Percentiles rank a stretch among this genome's conserved stretches.
These are phyloP conservation scores for Jatropha curcas DNA, from an alignment of 345 rosid genomes.

Conservation along the genomic window DNA sequence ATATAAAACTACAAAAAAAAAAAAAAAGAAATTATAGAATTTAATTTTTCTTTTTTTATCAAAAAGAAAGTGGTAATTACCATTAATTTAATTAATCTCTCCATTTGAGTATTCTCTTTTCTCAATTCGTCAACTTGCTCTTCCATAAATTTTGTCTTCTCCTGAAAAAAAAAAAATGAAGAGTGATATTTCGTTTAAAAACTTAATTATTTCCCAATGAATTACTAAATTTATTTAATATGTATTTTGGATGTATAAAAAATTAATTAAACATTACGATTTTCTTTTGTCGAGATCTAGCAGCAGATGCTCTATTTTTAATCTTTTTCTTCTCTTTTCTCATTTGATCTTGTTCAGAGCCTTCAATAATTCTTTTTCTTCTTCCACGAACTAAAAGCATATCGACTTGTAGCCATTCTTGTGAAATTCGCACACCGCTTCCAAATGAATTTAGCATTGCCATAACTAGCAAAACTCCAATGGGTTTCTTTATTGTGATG, in stretches of 20 bases:
- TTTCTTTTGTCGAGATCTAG: conserved; percentile 10
- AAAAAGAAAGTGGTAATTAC: too few relatives aligned
- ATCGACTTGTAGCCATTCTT: neutral
- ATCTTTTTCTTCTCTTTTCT: conserved; percentile 2
- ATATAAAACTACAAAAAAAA: too few relatives aligned
- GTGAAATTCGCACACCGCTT: neutral
- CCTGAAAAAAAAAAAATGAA: neutral
- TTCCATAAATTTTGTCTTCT: conserved; percentile 9
- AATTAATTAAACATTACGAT: neutral
- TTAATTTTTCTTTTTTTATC: neutral
- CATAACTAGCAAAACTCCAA: too few relatives aligned
- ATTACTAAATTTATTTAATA: too few relatives aligned
- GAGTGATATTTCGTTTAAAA: too few relatives aligned
- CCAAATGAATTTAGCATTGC: neutral
- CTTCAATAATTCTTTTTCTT: neutral
- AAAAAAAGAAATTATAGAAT: too few relatives aligned
- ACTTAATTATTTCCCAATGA: too few relatives aligned
- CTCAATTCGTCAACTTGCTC: conserved; percentile 6
- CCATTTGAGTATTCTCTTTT: neutral
- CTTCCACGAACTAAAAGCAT: neutral
- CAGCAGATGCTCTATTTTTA: conserved; percentile 16
- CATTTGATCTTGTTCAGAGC: neutral
- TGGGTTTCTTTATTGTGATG: too few relatives aligned
- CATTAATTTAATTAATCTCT: neutral
- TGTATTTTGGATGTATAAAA: too few relatives aligned